Evolutionary conservation across 768 basidiomycete genomes (phyloP), one percentile per base, ranked within the genome.

Genomic region (Candolleomyces eurysporus): DNA sequence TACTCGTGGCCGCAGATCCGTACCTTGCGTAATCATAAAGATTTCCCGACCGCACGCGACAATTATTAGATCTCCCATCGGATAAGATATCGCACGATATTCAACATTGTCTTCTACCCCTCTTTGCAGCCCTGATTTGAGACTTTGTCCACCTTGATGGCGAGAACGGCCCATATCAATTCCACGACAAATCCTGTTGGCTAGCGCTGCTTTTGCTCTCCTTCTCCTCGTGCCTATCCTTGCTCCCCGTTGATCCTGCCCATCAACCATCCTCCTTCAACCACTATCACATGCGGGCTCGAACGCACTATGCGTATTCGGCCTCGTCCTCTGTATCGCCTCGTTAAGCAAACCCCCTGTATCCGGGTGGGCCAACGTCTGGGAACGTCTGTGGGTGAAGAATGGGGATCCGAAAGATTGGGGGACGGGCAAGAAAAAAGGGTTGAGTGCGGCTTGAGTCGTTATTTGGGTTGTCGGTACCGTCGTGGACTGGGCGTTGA

Each of bases 371-470:
- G 81, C 81, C 4, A 79, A 88, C 65, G 77, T 81, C 10, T 89
- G 85, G 85, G 82, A 84, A 60, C 79, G 87, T 11, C 71, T 86
- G 2, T 91, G 85, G 82, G 61, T 83, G n/a, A 56, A 55, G 5
- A 74, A 81, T 43, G 72, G 73, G 0, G 62, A 65, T 31, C 40
- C 54, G 16, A 21, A 30, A 55, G 60, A 31, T 13, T 89, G 88
- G 88, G 86, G 85, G 0, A 78, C 80, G 0, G 66, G 70, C 31
- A 65, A 77, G n/a, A 54, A 88, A 90, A 82, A 84, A 59, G 87
- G 83, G 1, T 73, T 89, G 22, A 85, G 79, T 63, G 84, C 84
- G 4, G 81, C 78, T 9, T 87, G 78, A 67, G 83, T 80, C 60
- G 68, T 88, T 31, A 78, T 89, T 52, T 68, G 85, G 16, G 65